phyloP scores from a whole-genome alignment of 208 protist species.

The Trypanosoma avium region DNA sequence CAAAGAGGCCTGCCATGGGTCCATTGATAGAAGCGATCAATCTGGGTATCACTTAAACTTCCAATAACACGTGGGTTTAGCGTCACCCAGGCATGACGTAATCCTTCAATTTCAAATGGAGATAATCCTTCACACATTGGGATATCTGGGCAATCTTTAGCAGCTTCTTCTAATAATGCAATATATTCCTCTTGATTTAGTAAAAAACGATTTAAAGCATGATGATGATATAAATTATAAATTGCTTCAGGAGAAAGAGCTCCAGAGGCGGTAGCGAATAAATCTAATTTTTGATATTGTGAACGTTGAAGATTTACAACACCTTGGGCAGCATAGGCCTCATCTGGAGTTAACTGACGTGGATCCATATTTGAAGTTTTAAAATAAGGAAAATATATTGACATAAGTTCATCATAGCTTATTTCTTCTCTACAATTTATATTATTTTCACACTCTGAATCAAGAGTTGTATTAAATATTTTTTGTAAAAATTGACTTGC shows the following conservation, averaged over 20 bases:
- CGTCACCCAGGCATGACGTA: constrained; percentile 48
- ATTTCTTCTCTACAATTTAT: constrained; percentile 24
- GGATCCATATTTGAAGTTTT: constrained; percentile 30
- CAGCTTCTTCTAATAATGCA: constrained; percentile 22
- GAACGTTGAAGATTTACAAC: constrained; percentile 28
- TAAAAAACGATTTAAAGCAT: constrained; percentile 24
- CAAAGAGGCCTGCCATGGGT: constrained; percentile 33
- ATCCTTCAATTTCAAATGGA: constrained; percentile 38
- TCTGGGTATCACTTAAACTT: constrained; percentile 37
- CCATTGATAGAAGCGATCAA: constrained; percentile 51
- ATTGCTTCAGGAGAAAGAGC: constrained; percentile 48
- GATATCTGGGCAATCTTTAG: constrained; percentile 16
- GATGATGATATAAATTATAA: constrained; percentile 29
- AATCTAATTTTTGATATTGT: constrained; percentile 32
- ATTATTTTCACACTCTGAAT: constrained; percentile 18
- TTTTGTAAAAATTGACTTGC: constrained; percentile 39
- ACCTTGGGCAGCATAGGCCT: constrained; percentile 8
- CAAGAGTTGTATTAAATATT: constrained; percentile 41
- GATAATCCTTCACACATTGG: constrained; percentile 31
- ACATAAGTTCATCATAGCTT: constrained; percentile 58
- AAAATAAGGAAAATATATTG: constrained; percentile 48
- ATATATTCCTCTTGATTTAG: constrained; percentile 28
- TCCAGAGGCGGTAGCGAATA: constrained; percentile 35
- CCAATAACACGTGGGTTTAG: constrained; percentile 46
- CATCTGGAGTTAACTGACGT: constrained; percentile 32